A percentile compares a stretch with the other conserved stretches of the same genome.
Conservation (phyloP, 345 rosid genomes). For the Ceriops tagal region DNA sequence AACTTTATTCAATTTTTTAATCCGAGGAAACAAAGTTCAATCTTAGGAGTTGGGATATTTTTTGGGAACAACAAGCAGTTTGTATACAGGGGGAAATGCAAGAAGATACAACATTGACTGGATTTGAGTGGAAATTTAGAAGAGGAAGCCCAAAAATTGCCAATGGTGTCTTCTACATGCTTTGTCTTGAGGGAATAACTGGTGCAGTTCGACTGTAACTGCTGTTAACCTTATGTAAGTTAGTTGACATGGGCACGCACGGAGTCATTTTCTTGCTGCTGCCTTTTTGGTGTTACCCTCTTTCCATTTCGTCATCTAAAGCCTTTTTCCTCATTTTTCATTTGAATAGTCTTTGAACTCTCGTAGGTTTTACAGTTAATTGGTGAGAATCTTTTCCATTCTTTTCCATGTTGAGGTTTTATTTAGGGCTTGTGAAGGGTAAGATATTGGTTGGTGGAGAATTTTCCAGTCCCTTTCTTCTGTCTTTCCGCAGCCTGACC, state of each 20-base stretch:
- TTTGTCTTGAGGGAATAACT: conserved; percentile 30
- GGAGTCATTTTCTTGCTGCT: conserved; percentile 29
- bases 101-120: conserved; percentile 31
- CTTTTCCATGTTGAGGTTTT: conserved; percentile 27
- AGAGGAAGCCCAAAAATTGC: conserved; percentile 22
- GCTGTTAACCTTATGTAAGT: conserved; percentile 38
- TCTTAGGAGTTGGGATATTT: conserved; percentile 35
- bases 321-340: conserved; percentile 9
- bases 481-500: conserved; percentile 29
- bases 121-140: conserved; percentile 29
- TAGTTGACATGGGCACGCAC: conserved; percentile 41
- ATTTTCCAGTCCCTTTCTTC: conserved; percentile 21
- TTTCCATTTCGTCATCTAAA: conserved; percentile 26
- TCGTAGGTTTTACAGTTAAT: conserved; percentile 28
- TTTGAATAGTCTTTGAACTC: conserved; percentile 24
- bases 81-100: conserved; percentile 26
- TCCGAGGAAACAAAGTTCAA: conserved; percentile 33
- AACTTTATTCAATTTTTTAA: conserved; percentile 30
- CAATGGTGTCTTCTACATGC: conserved; percentile 39
- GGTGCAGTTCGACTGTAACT: conserved; percentile 41
- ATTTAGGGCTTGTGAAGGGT: conserved; percentile 30
- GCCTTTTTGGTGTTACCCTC: conserved; percentile 29
- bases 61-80: conserved; percentile 43
- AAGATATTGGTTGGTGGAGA: conserved; percentile 43
- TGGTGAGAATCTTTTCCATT: conserved; percentile 44